Conservation (phyloP, 78 protist genomes). For the Emiliania huxleyi region DNA sequence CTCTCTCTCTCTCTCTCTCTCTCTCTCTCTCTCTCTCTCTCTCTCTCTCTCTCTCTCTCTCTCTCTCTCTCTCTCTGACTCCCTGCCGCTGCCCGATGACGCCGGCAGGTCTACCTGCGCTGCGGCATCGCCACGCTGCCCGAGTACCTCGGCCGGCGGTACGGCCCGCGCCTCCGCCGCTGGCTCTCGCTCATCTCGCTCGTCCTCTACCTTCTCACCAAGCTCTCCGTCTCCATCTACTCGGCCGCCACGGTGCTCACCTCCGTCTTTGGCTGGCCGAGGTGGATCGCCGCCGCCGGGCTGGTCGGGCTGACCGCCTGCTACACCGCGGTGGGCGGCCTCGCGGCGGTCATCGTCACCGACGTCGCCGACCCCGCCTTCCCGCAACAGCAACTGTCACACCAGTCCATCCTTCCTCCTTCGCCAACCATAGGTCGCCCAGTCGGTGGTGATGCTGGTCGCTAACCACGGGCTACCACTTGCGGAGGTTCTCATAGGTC, state of each 20-base stretch:
- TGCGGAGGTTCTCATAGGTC: no score
- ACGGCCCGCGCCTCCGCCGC: neutral
- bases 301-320: conserved; percentile 36
- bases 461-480: no score
- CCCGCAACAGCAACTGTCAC: no score
- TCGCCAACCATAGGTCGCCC: no score
- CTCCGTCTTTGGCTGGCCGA: conserved; percentile 31
- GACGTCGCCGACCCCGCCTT: conserved; percentile 59
- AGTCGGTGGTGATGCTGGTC: no score
- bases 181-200: neutral
- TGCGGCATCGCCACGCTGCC: conserved; percentile 36
- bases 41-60: neutral
- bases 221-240: conserved; percentile 44
- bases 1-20: neutral
- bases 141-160: conserved; percentile 46
- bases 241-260: conserved; percentile 47
- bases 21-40: neutral
- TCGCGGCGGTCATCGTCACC: conserved; percentile 53
- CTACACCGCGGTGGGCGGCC: conserved; percentile 54
- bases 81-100: neutral
- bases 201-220: conserved; percentile 50
- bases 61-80: neutral
- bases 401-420: no score
- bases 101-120: conserved; percentile 28
- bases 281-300: neutral